Base-by-base conservation (phyloP, 1,139 yeast species). In the Arxiozyma slooffiae region DNA sequence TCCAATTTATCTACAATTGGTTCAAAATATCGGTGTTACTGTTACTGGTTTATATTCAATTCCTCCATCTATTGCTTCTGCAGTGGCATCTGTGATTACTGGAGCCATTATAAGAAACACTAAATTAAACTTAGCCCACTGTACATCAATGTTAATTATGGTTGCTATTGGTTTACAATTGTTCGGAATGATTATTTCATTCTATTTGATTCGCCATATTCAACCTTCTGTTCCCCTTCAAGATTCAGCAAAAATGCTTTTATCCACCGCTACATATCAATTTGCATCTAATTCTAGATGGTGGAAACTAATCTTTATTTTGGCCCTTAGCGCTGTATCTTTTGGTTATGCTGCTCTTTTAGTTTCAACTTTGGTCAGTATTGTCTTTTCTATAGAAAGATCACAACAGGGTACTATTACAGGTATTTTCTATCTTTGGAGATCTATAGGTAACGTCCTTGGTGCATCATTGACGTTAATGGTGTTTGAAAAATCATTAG, bases 1-100 rank as follows among this genome's bases (percentile, higher is more conserved):
- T 1, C 86, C 85, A 0, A 66, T 80, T 5, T 80, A 73, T 58
- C 70, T 75, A 49, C 76, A 79, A 46, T 60, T 81, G 3, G 78
- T 79, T 0, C 73, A 79, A 64, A 71, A 72, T 40, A 66, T 78
- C 17, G 58, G 75, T 9, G 76, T 81, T 1, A 73, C 81, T 1
- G 68, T 69, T 47, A 76, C 77, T 44, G 85, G 85, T n/a, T 62
- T 58, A 55, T 79, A 55, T 71, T 77, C 56, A 66, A 72, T 67
- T 70, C 79, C 67, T 62, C 79, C 66, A 72, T 79, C 58, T 2
- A 51, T 72, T 17, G 62, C 76, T 1, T 72, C 76, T 3, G 77
- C 88, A 0, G 50, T 71, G 18, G 87, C 88, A 0, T 80, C 88
- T 0, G 65, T 82, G n/a, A 66, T 74, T 8, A 78, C 86, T 1